Evolutionary conservation across 495 filamentous ascomycete species (phyloP), one percentile per base, ranked within the genome.

Genomic region (Aspergillus ostianus): DNA sequence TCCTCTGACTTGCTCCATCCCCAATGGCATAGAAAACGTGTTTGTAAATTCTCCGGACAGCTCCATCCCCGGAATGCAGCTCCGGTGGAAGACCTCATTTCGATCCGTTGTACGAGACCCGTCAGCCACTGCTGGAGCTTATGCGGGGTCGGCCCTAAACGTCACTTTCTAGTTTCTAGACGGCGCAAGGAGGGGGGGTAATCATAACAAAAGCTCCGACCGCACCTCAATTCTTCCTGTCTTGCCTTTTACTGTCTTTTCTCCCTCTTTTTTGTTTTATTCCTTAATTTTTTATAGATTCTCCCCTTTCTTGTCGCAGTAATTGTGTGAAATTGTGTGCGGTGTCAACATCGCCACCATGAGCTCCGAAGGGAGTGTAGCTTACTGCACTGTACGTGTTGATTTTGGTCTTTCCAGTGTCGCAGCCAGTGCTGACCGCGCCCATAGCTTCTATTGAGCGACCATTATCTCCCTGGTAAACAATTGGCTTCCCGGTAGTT

Each of bases 391-490:
- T 64, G 84, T 85, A 61, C 36, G 76, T 65, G 47, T 44, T 32
- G 44, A 27, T 47, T 53, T 50, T n/a, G 52, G 30, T 51, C 19
- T 26, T 18, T 21, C 27, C 12, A 45, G 18, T 46, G 15, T 46
- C 51, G 48, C 48, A 59, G 55, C 51, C 47, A 63, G 47, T 54
- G 51, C 67, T 75, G 53, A 75, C 55, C 21, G 61, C 20, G 51
- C 53, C 20, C 67, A 41, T 64, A 96, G 91, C 90, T 98, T 72
- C 84, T 98, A 53, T 77, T 94, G 76, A 95, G 87, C 70, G 92
- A 98, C 76, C 76, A 80, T 63, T 98, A 98, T 72, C 83, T 98
- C 30, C 93, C 93, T 70, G 93, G 93, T 96, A 68, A 66, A 61
- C 55, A 53, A 52, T 52, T 52, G 50, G 17, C 36, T 15, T 15